phyloP scores from a whole-genome alignment of 257 asterid genomes.

The Capsicum baccatum region DNA sequence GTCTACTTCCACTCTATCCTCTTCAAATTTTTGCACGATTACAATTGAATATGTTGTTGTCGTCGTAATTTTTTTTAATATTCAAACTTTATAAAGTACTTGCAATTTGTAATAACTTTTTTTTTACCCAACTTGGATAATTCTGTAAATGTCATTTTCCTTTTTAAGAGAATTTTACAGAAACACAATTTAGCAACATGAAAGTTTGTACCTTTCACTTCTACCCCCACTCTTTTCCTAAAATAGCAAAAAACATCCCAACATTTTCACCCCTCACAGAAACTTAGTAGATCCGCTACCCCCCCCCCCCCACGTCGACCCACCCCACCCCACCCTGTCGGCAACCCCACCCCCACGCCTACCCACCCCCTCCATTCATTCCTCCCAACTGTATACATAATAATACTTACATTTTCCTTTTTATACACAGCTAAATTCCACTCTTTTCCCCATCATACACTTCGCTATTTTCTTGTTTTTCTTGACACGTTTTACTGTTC shows the following conservation, averaged over 20 bases:
- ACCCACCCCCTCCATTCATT: background rate
- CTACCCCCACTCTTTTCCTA: conserved; percentile 1
- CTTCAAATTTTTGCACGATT: no score
- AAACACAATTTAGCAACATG: background rate
- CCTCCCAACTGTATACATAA: conserved; percentile 25
- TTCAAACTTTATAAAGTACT: no score
- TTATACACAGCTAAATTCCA: background rate
- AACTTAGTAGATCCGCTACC: conserved; percentile 32
- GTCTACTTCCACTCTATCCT: no score
- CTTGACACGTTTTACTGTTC: background rate
- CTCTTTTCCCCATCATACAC: conserved; percentile 13
- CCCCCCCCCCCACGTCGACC: background rate
- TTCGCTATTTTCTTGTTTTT: background rate
- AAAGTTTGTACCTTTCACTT: background rate
- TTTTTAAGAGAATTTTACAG: background rate
- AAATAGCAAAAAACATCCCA: conserved; percentile 31
- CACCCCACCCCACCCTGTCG: background rate
- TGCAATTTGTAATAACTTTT: no score
- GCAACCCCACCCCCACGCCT: background rate
- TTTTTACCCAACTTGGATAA: no score
- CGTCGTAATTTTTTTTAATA: no score
- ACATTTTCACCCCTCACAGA: conserved; percentile 7
- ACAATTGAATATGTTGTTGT: no score
- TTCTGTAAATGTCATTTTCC: no score
- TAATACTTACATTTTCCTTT: background rate